These are phyloP conservation scores for Aspergillus persii DNA, from an alignment of 2,329 filamentous ascomycete genomes.

Conservation along the genomic window DNA sequence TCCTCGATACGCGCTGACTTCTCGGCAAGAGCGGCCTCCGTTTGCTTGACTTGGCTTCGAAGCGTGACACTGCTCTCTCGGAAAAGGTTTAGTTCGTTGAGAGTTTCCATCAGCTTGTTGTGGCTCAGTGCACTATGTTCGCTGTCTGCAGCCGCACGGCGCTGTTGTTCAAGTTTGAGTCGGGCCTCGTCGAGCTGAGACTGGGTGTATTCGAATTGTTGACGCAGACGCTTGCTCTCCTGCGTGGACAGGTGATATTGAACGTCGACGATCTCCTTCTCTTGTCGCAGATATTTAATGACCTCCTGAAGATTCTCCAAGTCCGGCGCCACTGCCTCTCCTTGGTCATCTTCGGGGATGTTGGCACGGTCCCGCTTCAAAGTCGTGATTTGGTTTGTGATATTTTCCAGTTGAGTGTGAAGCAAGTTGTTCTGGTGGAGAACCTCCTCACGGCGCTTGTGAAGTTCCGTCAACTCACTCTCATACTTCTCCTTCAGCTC, in stretches of 20 bases:
- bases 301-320: conserved; percentile 82
- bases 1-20: conserved; percentile 73
- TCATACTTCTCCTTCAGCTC: conserved; percentile 79
- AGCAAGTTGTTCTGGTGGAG: conserved; percentile 87
- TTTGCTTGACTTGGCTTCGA: conserved; percentile 78
- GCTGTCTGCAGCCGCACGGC: conserved; percentile 70
- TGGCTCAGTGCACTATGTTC: conserved; percentile 74
- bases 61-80: conserved; percentile 91
- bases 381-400: conserved; percentile 73
- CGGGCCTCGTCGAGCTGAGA: conserved; percentile 84
- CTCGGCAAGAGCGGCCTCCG: conserved; percentile 71
- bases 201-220: conserved; percentile 84
- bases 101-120: conserved; percentile 87
- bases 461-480: conserved; percentile 76
- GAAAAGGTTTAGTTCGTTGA: conserved; percentile 94
- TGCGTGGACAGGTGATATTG: conserved; percentile 87
- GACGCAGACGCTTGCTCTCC: conserved; percentile 82
- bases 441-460: conserved; percentile 75
- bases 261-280: conserved; percentile 98
- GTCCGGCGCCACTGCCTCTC: conserved; percentile 53
- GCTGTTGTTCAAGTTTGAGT: conserved; percentile 87
- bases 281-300: conserved; percentile 84
- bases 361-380: conserved; percentile 72
- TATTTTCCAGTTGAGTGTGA: conserved; percentile 81
- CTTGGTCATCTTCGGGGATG: conserved; percentile 51